A percentile compares a stretch with the other conserved stretches of the same genome.
Evolutionary conservation across 257 asterid genomes (phyloP).

Genomic region (Nicotiana tomentosiformis): DNA sequence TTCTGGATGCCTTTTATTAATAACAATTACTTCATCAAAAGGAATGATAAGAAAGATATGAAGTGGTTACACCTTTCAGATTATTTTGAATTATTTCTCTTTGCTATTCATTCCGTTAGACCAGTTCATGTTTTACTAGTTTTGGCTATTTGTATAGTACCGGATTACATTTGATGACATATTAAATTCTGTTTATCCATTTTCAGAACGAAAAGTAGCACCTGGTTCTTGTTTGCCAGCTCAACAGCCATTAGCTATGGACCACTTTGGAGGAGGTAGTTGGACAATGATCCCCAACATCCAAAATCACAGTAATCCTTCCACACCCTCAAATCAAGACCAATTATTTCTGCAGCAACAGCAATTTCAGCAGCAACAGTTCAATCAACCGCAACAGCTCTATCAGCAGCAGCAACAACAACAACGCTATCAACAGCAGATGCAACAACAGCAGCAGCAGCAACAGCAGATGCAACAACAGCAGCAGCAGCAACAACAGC

Average conservation of each 20-base stretch:
- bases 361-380: constrained; percentile 49
- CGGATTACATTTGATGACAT: not conserved
- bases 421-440: constrained; percentile 6
- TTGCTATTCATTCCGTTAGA: not conserved
- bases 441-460: constrained; percentile 8
- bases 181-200: not conserved
- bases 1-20: too few relatives aligned
- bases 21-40: not conserved
- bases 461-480: constrained; percentile 17
- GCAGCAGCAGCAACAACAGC: constrained; percentile 37
- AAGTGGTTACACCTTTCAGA: not conserved
- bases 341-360: constrained; percentile 58
- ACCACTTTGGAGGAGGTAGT: constrained; percentile 68
- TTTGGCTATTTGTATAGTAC: not conserved
- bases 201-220: not conserved
- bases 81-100: not conserved
- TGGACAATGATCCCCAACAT: constrained; percentile 86
- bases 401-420: constrained; percentile 19
- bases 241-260: constrained; percentile 39
- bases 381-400: constrained; percentile 42
- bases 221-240: not conserved
- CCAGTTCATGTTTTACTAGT: not conserved
- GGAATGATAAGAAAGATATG: not conserved
- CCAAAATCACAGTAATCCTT: constrained; percentile 67
- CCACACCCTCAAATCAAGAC: constrained; percentile 79